Evolutionary conservation across 1,284 basidiomycete species (phyloP).

Genomic region (Sporisorium iseilematis-ciliati): DNA sequence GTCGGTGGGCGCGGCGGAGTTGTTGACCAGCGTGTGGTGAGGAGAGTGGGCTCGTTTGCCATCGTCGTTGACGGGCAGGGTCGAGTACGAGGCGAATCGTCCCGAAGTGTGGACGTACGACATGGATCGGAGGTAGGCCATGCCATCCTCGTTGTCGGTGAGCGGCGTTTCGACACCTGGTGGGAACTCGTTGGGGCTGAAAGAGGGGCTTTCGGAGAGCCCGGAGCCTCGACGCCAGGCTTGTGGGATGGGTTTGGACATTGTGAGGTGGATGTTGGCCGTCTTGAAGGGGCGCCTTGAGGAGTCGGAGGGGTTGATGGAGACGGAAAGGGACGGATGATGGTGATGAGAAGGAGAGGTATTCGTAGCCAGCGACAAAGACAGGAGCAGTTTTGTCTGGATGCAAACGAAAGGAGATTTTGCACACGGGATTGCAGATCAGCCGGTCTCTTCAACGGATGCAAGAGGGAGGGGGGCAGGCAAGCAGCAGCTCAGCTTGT

Average conservation of each 20-base stretch:
- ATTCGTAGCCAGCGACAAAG: neutral
- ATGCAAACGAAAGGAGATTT: neutral
- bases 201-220: conserved; percentile 20
- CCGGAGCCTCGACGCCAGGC: conserved; percentile 31
- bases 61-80: conserved; percentile 11
- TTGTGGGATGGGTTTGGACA: conserved; percentile 39
- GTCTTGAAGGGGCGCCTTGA: neutral
- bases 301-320: neutral
- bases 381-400: neutral
- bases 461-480: neutral
- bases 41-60: conserved; percentile 22
- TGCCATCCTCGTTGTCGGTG: conserved; percentile 36
- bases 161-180: conserved; percentile 35
- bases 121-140: conserved; percentile 51
- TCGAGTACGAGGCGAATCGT: conserved; percentile 32
- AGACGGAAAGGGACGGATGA: conserved; percentile 1
- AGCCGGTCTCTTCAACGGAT: neutral
- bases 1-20: conserved; percentile 25
- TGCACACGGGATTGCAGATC: too few relatives aligned
- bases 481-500: neutral
- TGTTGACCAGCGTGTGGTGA: conserved; percentile 37
- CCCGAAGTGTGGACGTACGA: conserved; percentile 44
- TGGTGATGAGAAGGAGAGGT: neutral
- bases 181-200: conserved; percentile 18
- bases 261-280: conserved; percentile 1